A percentile compares a stretch with the other conserved stretches of the same genome.
Evolutionary conservation across 2,329 filamentous ascomycete genomes (phyloP).

Genomic region (Myotisia sp.): DNA sequence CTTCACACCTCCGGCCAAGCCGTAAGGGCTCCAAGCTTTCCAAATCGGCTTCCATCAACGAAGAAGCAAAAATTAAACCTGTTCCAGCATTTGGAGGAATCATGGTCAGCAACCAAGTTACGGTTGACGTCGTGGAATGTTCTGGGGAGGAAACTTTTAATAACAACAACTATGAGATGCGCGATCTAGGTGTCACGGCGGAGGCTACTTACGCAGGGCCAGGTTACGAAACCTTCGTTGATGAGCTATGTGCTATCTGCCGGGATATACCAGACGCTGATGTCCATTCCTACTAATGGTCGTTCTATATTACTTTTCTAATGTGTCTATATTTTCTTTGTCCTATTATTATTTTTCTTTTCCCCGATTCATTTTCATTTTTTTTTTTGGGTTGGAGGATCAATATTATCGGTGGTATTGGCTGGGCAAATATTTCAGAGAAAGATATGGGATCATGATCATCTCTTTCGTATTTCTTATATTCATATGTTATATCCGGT

Average conservation of each 20-base stretch:
- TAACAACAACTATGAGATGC: constrained; percentile 10
- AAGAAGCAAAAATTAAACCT: neutral
- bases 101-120: constrained; percentile 48
- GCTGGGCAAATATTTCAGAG: too few relatives aligned
- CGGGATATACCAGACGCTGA: too few relatives aligned
- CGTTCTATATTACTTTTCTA: too few relatives aligned
- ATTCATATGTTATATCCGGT: too few relatives aligned
- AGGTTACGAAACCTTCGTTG: constrained; percentile 10
- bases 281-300: too few relatives aligned
- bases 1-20: neutral
- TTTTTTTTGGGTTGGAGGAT: too few relatives aligned
- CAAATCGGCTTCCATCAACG: neutral
- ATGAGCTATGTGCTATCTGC: constrained; percentile 12
- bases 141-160: constrained; percentile 11
- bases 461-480: too few relatives aligned
- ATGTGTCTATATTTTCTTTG: too few relatives aligned
- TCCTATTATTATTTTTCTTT: too few relatives aligned
- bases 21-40: constrained; percentile 1
- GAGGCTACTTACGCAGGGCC: constrained; percentile 8
- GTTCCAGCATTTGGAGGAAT: constrained; percentile 38
- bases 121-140: constrained; percentile 34
- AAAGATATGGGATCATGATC: too few relatives aligned
- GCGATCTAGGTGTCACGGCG: constrained; percentile 8
- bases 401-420: too few relatives aligned
- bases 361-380: too few relatives aligned